phyloP scores from a whole-genome alignment of 768 basidiomycete genomes.

The Hemileccinum impolitum region DNA sequence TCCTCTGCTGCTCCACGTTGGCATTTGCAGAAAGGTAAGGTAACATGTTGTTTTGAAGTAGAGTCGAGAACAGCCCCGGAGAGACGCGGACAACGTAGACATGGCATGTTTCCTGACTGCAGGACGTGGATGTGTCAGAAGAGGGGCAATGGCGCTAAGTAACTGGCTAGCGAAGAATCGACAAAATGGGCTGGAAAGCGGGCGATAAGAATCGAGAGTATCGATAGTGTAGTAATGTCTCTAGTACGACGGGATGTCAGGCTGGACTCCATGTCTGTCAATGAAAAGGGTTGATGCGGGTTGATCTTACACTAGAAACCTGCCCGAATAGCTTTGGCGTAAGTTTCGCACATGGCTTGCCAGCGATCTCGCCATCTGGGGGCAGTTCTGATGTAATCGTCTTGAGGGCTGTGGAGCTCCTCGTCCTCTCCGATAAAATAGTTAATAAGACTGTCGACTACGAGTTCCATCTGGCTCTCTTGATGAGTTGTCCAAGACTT shows the following conservation, averaged over 20 bases:
- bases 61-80: constrained; percentile 55
- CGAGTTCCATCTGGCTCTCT: constrained; percentile 80
- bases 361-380: constrained; percentile 73
- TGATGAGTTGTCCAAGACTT: constrained; percentile 88
- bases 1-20: constrained; percentile 66
- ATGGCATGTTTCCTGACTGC: constrained; percentile 94
- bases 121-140: constrained; percentile 70
- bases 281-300: background rate
- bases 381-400: constrained; percentile 92
- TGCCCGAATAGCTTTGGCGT: constrained; percentile 81
- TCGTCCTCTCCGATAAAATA: constrained; percentile 87
- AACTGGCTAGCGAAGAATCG: constrained; percentile 52
- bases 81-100: constrained; percentile 72
- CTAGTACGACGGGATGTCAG: constrained; percentile 69
- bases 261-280: constrained; percentile 34
- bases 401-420: constrained; percentile 79
- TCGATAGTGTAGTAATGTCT: constrained; percentile 80
- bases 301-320: constrained; percentile 60
- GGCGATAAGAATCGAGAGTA: constrained; percentile 83
- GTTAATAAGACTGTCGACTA: constrained; percentile 86
- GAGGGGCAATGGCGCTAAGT: constrained; percentile 62
- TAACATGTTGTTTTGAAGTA: constrained; percentile 57
- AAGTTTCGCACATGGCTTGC: constrained; percentile 77
- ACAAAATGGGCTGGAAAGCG: constrained; percentile 75
- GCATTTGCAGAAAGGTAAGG: constrained; percentile 54